Conservation (phyloP, 2,329 filamentous ascomycete species). For the Fusarium fracticaudum region DNA sequence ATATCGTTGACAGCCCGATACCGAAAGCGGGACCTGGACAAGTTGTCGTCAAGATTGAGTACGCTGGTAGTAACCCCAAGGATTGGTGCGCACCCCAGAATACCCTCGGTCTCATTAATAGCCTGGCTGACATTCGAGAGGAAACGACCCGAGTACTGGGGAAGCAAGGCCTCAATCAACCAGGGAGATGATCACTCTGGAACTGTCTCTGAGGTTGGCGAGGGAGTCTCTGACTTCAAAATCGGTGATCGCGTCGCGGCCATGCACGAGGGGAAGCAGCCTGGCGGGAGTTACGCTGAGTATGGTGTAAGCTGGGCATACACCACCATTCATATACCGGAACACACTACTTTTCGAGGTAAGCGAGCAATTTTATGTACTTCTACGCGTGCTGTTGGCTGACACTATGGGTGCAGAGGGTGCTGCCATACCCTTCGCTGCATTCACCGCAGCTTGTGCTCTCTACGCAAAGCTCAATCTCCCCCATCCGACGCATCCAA, state of each 20-base stretch:
- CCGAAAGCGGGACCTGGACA: constrained; percentile 13
- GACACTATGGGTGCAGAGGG: not conserved
- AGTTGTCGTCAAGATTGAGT: constrained; percentile 11
- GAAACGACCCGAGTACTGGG: constrained; percentile 30
- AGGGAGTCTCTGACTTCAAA: constrained; percentile 21
- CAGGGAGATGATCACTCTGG: constrained; percentile 29
- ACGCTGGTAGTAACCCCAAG: constrained; percentile 22
- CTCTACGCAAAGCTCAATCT: constrained; percentile 9
- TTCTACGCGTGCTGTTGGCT: rapidly evolving
- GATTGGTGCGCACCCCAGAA: not conserved
- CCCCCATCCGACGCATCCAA: not conserved
- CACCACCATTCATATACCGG: constrained; percentile 16
- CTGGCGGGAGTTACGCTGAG: constrained; percentile 24
- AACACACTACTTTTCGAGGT: constrained; percentile 8
- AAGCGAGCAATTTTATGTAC: rapidly evolving
- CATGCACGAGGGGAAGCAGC: constrained; percentile 25
- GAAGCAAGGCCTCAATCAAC: not conserved
- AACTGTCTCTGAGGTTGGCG: not conserved
- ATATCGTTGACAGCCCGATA: constrained; percentile 1
- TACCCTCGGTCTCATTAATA: too few species aligned
- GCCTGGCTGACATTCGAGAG: not conserved
- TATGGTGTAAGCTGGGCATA: constrained; percentile 20
- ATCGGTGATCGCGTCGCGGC: constrained; percentile 25
- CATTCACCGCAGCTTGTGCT: constrained; percentile 18
- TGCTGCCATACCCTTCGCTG: constrained; percentile 5